Percentiles rank a stretch among this genome's conserved stretches.
Evolutionary conservation across 495 filamentous ascomycete species (phyloP).

Genomic region (Evansstolkia leycettana): DNA sequence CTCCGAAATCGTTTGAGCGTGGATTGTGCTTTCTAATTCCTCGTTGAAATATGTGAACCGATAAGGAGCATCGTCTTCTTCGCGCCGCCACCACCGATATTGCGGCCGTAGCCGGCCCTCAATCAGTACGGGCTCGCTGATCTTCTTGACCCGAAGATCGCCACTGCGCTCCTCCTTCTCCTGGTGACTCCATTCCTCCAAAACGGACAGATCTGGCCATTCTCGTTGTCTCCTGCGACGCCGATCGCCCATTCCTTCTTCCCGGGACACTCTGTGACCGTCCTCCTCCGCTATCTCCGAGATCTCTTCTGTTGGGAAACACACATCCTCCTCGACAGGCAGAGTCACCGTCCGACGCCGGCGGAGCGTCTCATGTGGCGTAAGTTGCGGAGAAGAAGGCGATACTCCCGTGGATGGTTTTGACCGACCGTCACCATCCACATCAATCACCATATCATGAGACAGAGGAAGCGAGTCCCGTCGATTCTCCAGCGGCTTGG

Average conservation of each 20-base stretch:
- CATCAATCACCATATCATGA: constrained; percentile 45
- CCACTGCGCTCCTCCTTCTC: constrained; percentile 87
- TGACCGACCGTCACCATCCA: constrained; percentile 33
- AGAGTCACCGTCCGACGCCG: constrained; percentile 39
- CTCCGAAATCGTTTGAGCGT: constrained; percentile 88
- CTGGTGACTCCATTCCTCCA: constrained; percentile 83
- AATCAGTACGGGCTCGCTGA: constrained; percentile 84
- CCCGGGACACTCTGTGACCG: constrained; percentile 22
- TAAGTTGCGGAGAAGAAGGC: constrained; percentile 17
- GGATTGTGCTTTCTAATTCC: constrained; percentile 85
- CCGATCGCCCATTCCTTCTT: constrained; percentile 32
- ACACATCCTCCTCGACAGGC: constrained; percentile 76
- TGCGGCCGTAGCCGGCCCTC: constrained; percentile 78
- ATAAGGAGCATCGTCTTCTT: constrained; percentile 84
- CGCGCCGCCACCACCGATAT: constrained; percentile 67
- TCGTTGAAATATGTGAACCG: constrained; percentile 98
- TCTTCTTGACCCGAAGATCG: constrained; percentile 78
- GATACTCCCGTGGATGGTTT: constrained; percentile 18
- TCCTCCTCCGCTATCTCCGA: constrained; percentile 78
- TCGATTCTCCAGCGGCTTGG: constrained; percentile 16
- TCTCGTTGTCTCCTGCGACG: constrained; percentile 41
- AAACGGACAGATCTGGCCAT: constrained; percentile 60
- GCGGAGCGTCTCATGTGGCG: constrained; percentile 23
- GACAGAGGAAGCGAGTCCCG: constrained; percentile 17
- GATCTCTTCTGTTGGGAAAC: constrained; percentile 70